Conservation (phyloP, 768 basidiomycete species). For the Boletus speciosus region DNA sequence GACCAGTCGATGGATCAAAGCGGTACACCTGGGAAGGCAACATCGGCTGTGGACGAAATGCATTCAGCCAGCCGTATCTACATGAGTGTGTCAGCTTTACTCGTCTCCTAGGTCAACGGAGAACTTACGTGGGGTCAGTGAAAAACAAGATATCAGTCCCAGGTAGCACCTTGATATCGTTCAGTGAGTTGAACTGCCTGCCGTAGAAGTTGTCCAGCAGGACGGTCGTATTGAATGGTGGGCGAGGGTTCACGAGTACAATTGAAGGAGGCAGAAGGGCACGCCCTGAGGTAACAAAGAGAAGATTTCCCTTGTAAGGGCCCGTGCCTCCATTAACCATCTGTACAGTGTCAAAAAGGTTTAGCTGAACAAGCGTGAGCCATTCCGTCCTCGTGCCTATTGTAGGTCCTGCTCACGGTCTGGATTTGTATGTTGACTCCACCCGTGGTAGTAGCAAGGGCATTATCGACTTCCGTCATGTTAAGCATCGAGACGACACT, state of each 20-base stretch:
- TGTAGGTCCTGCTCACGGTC: constrained; percentile 26
- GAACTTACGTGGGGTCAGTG: constrained; percentile 62
- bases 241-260: constrained; percentile 57
- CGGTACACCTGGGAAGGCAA: constrained; percentile 30
- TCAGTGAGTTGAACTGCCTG: constrained; percentile 77
- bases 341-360: constrained; percentile 54
- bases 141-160: constrained; percentile 66
- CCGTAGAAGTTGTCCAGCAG: constrained; percentile 78
- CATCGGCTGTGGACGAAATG: constrained; percentile 63
- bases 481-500: constrained; percentile 62
- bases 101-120: background rate
- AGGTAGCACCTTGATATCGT: constrained; percentile 75
- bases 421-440: constrained; percentile 38
- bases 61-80: constrained; percentile 63
- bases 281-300: constrained; percentile 65
- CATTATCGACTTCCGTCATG: constrained; percentile 50
- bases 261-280: constrained; percentile 60
- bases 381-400: background rate
- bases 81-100: background rate
- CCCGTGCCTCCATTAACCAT: constrained; percentile 73
- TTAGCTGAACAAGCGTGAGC: constrained; percentile 40
- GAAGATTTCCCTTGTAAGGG: constrained; percentile 52
- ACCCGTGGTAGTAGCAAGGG: constrained; percentile 32
- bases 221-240: constrained; percentile 63
- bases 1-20: constrained; percentile 3